Base-by-base conservation (phyloP, 768 basidiomycete species). In the Macrolepiota fuliginosa region DNA sequence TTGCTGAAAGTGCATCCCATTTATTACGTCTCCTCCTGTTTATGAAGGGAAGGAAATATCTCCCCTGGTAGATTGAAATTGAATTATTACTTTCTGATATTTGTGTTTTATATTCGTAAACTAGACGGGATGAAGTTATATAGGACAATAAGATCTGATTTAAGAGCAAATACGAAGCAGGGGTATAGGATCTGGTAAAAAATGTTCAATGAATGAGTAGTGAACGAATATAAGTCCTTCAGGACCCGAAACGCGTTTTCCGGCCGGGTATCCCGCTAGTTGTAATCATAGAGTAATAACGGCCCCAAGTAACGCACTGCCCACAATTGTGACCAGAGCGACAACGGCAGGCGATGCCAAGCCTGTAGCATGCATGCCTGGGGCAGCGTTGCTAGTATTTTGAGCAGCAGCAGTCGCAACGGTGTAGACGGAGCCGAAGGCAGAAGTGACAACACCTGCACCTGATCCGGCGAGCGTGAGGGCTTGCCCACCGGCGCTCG, bases 401-500 rank as follows among this genome's bases (percentile, higher is more conserved):
- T 65, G 70, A 39, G 63, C 64, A 12, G 70, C 66, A 35, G 69
- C 70, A 1, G 81, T 81, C 1, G 82, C 81, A 22, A 80, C 76
- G 15, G 82, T 86, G 71, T 79, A 87, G 1, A 80, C 68, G 7
- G 80, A 78, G 37, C 87, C 86, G 25, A 78, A 83, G 63, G 77
- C 79, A 19, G 82, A 78, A 29, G 85, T 87, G 7, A 72, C 75
- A 15, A 75, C 74, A 15, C 67, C 79, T 45, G 69, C 77, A 5
- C 76, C 79, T 1, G 73, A 73, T 3, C 63, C 69, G 27, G 85
- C 87, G 19, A 90, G 77, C 0, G 88, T 90, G 61, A 88, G 72
- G 1, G 80, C 88, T 47, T 77, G 66, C 11, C 87, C 88, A 6
- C 86, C 89, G 10, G 69, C 79, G 45, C 81, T 83, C 15, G 84